Percentiles rank a stretch among this genome's conserved stretches.
These are phyloP conservation scores for Breynia disticha DNA, from an alignment of 441 rosid species.

Conservation along the genomic window DNA sequence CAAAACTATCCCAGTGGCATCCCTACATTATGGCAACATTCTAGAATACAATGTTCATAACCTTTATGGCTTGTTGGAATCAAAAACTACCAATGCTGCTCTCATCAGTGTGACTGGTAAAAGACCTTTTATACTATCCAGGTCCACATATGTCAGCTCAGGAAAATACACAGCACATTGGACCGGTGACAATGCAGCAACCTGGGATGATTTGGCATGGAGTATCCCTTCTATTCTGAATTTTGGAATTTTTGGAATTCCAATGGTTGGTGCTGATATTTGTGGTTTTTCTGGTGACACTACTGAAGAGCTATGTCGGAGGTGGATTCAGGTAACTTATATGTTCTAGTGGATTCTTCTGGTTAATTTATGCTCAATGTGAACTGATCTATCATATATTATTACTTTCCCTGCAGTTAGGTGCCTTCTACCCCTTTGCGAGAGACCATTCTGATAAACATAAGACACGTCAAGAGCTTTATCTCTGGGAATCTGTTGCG, in stretches of 20 bases:
- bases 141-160: constrained; percentile 75
- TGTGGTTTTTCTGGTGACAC: constrained; percentile 54
- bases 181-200: constrained; percentile 70
- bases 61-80: constrained; percentile 56
- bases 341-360: too few species aligned
- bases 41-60: constrained; percentile 62
- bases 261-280: constrained; percentile 87
- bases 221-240: constrained; percentile 49
- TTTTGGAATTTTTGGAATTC: constrained; percentile 65
- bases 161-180: constrained; percentile 81
- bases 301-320: constrained; percentile 55
- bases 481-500: constrained; percentile 69
- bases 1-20: constrained; percentile 46
- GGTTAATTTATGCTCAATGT: too few species aligned
- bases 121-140: constrained; percentile 59
- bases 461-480: constrained; percentile 45
- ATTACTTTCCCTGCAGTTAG: constrained; percentile 35
- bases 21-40: constrained; percentile 42
- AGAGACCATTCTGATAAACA: constrained; percentile 40
- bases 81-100: constrained; percentile 51
- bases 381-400: not conserved
- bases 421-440: constrained; percentile 75
- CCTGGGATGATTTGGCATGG: constrained; percentile 59
- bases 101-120: constrained; percentile 33
- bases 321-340: constrained; percentile 65